phyloP scores from a whole-genome alignment of 768 basidiomycete genomes.

The Tephrocybe sp. region DNA sequence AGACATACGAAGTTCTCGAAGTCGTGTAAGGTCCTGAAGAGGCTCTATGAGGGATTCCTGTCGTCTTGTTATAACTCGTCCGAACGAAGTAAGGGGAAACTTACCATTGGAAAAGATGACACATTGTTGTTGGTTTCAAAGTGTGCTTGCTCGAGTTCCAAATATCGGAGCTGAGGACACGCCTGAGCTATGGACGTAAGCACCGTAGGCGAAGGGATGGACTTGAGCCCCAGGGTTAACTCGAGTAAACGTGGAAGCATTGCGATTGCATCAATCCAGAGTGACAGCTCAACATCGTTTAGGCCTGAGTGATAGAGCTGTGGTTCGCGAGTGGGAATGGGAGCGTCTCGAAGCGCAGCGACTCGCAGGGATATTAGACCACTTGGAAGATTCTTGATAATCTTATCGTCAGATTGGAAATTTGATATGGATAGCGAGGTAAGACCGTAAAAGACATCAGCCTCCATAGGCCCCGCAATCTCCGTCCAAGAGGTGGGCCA shows the following conservation, averaged over 20 bases:
- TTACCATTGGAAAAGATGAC: background rate
- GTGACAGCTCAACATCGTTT: too few species aligned
- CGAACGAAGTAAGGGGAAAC: background rate
- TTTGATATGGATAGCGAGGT: slow-evolving; percentile 5
- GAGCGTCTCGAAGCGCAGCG: background rate
- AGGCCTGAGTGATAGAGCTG: too few species aligned
- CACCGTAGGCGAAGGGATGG: too few species aligned
- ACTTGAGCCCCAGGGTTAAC: background rate
- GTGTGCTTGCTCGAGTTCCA: slow-evolving; percentile 3
- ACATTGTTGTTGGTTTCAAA: background rate
- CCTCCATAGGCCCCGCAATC: too few species aligned
- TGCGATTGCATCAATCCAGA: too few species aligned
- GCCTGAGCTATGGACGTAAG: too few species aligned
- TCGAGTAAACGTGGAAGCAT: background rate
- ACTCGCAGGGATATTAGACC: background rate
- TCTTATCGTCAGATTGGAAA: background rate
- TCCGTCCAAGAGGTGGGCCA: too few species aligned
- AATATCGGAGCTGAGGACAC: slow-evolving; percentile 1
- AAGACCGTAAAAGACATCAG: background rate
- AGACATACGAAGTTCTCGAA: background rate
- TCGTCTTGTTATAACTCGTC: too few species aligned
- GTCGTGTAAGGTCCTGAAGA: background rate
- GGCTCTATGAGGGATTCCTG: background rate
- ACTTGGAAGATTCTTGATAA: background rate
- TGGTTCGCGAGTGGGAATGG: background rate